A percentile compares a stretch with the other conserved stretches of the same genome.
Conservation (phyloP, 116 monocot species). For the Dioscorea cayenensis region DNA sequence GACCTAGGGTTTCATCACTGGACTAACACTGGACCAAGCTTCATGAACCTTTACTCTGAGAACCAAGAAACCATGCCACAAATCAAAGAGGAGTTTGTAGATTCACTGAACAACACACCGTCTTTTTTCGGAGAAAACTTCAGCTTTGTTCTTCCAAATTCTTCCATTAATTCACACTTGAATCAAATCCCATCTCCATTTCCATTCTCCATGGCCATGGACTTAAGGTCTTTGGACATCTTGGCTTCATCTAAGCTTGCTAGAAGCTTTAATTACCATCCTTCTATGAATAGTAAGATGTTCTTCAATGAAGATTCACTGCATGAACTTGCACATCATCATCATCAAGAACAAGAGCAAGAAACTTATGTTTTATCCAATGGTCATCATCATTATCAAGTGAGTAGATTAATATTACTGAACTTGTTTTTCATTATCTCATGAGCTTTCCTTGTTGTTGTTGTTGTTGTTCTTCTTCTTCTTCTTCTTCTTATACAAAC, state of each 20-base stretch:
- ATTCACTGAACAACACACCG: not conserved
- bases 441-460: no score
- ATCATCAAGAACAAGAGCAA: slow-evolving; percentile 11
- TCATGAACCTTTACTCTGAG: slow-evolving; percentile 2
- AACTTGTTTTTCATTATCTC: no score
- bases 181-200: not conserved
- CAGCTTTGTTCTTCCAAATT: slow-evolving; percentile 21
- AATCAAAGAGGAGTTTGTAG: slow-evolving; percentile 38
- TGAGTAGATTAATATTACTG: no score
- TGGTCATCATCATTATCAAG: no score
- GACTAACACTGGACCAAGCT: slow-evolving; percentile 7
- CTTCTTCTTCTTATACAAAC: no score
- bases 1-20: slow-evolving; percentile 32
- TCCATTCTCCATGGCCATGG: slow-evolving; percentile 14
- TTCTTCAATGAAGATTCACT: slow-evolving; percentile 12
- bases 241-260: slow-evolving; percentile 25
- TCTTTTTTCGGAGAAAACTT: slow-evolving; percentile 7
- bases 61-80: slow-evolving; percentile 10
- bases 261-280: not conserved
- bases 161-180: slow-evolving; percentile 10
- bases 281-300: slow-evolving; percentile 7
- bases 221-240: slow-evolving; percentile 24
- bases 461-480: no score
- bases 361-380: not conserved
- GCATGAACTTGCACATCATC: slow-evolving; percentile 9